Percentiles rank a stretch among this genome's conserved stretches.
Evolutionary conservation across 1,139 yeast species (phyloP).

Genomic region (Yamadazyma pseudoaaseri): DNA sequence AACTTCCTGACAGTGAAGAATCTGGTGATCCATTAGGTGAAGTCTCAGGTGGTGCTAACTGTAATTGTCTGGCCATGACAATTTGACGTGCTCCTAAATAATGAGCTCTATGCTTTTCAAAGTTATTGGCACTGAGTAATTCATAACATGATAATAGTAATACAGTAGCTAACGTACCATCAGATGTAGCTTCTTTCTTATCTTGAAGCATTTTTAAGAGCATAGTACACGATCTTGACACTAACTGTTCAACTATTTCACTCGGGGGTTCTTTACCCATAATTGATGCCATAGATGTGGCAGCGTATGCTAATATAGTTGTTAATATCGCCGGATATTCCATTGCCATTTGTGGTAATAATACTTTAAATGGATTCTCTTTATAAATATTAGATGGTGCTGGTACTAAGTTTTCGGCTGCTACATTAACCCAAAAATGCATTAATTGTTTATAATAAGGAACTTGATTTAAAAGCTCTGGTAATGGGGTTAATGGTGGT

Average conservation of each 20-base stretch:
- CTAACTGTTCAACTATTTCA: constrained; percentile 47
- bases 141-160: constrained; percentile 64
- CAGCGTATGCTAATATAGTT: constrained; percentile 65
- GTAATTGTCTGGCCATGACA: constrained; percentile 50
- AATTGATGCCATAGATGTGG: constrained; percentile 44
- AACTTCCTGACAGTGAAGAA: constrained; percentile 7
- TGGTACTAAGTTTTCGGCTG: constrained; percentile 65
- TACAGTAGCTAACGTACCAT: constrained; percentile 66
- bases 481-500: constrained; percentile 52
- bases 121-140: constrained; percentile 48
- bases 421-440: constrained; percentile 62
- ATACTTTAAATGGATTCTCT: constrained; percentile 65
- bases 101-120: constrained; percentile 62
- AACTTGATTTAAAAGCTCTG: constrained; percentile 55
- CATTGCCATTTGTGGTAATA: constrained; percentile 72
- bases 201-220: constrained; percentile 52
- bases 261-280: constrained; percentile 39
- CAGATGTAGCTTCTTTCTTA: constrained; percentile 54
- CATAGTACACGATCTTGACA: constrained; percentile 58
- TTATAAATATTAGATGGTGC: constrained; percentile 58
- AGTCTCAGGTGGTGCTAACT: constrained; percentile 1
- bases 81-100: constrained; percentile 70
- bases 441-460: constrained; percentile 61
- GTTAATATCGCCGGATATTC: constrained; percentile 57
- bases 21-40: constrained; percentile 13